These are phyloP conservation scores for Perkinsus olseni DNA, from an alignment of 169 alveolate genomes.

Conservation along the genomic window DNA sequence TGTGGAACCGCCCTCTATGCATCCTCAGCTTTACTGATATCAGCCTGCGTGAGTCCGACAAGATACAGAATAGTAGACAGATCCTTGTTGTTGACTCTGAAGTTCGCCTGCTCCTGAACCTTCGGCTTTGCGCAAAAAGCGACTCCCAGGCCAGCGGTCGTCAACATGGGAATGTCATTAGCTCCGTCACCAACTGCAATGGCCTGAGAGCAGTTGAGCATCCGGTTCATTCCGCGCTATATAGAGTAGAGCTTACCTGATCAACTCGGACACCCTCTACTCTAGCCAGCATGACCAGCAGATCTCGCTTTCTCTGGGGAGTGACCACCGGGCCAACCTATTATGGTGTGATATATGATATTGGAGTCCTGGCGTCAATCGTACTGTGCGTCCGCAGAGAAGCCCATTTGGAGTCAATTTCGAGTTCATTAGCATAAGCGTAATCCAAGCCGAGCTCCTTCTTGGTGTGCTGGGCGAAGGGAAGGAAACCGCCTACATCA, in stretches of 20 bases:
- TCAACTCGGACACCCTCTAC: not conserved
- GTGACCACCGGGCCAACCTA: not conserved
- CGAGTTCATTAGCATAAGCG: not conserved
- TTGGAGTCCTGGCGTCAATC: not conserved
- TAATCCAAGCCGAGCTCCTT: not conserved
- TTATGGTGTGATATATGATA: not conserved
- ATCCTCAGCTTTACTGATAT: not conserved
- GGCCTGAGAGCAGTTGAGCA: not conserved
- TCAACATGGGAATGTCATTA: not conserved
- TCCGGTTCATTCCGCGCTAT: not conserved
- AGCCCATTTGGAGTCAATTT: not conserved
- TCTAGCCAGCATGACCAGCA: not conserved
- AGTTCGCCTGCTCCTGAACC: not conserved
- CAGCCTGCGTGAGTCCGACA: not conserved
- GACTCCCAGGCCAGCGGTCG: not conserved
- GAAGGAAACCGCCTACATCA: not conserved
- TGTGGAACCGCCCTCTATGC: not conserved
- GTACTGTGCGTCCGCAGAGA: not conserved
- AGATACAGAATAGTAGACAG: not conserved
- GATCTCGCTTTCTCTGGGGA: not conserved
- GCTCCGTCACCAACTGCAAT: not conserved
- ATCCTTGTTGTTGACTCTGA: not conserved
- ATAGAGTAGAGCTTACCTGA: not conserved
- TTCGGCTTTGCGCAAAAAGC: not conserved
- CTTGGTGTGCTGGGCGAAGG: not conserved